Base-by-base conservation (phyloP, 345 rosid species). In the Atalantia buxifolia region DNA sequence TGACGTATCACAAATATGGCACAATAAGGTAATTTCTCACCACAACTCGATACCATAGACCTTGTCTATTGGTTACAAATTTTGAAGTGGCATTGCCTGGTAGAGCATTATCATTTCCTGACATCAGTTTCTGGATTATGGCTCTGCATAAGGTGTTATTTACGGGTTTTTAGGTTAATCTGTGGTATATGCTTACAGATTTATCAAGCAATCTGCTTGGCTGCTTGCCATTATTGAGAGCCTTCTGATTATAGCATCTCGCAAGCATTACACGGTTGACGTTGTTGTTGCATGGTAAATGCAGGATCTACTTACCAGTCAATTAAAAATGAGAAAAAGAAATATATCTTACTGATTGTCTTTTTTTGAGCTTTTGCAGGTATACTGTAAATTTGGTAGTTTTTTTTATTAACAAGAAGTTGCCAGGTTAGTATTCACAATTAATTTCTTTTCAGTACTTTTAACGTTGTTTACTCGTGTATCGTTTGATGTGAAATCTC, bases 231-330 rank as follows among this genome's bases (percentile, higher is more conserved):
- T 91, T 71, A 74, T 80, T 79, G 96, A 91, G 84, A 92, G 97
- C 89, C 71, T 94, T n/a, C 74, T 94, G 81, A 94, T 92, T 79
- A 76, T 94, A 83, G 98, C 98, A 59, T 94, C 96, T 63, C 89
- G 92, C 84, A 92, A 94, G 81, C 95, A 92, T 86, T 92, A 94
- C 83, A 89, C 97, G 0, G 97, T 92, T 30, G 98, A 94, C 77
- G 76, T 91, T 67, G 92, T 90, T 74, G 94, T 94, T 83, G 96
- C 96, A 70, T 94, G 98, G 97, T 94, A 82, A 76, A 81, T 19
- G 5, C 27, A 45, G 21, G 22, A n/a, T 76, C 40, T 65, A n/a
- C 25, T 56, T 64, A 62, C 64, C 55, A 35, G 16, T 62, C 22
- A 9, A 33, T 19, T 31, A 55, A 31, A 53, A 61, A 27, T 7